Evolutionary conservation across 345 rosid species (phyloP).

Genomic region (Brassica carinata): DNA sequence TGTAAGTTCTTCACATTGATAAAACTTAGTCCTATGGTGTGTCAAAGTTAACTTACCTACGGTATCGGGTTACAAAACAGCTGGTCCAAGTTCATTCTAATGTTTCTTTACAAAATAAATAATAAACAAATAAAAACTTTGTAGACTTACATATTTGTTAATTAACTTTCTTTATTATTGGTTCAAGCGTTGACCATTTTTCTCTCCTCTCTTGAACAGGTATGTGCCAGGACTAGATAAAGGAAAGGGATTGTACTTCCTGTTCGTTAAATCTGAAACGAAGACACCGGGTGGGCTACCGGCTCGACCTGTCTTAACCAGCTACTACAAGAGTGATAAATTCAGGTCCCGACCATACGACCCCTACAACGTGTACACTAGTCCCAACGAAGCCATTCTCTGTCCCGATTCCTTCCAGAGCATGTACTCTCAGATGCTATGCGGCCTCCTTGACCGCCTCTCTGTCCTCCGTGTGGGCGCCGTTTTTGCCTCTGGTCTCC

Average conservation of each 20-base stretch:
- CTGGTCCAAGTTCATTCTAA: background rate
- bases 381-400: constrained; percentile 92
- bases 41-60: background rate
- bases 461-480: constrained; percentile 89
- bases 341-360: constrained; percentile 85
- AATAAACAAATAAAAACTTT: constrained; percentile 1
- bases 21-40: background rate
- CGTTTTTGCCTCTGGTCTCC: constrained; percentile 89
- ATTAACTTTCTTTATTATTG: background rate
- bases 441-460: constrained; percentile 74
- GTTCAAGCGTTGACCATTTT: constrained; percentile 28
- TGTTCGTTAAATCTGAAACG: constrained; percentile 88
- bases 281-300: constrained; percentile 82
- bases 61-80: background rate
- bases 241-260: constrained; percentile 86
- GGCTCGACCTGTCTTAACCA: constrained; percentile 94
- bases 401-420: constrained; percentile 92
- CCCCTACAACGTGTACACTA: constrained; percentile 83
- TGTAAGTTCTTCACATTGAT: constrained; percentile 50
- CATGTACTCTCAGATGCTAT: constrained; percentile 94
- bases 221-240: constrained; percentile 85
- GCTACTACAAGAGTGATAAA: constrained; percentile 91
- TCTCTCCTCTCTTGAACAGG: constrained; percentile 40
- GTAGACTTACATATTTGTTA: background rate
- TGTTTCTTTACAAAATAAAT: background rate